Percentiles rank a stretch among this genome's conserved stretches.
Evolutionary conservation across 176 grass and related monocot species (phyloP).

Genomic region (Juncus effusus): DNA sequence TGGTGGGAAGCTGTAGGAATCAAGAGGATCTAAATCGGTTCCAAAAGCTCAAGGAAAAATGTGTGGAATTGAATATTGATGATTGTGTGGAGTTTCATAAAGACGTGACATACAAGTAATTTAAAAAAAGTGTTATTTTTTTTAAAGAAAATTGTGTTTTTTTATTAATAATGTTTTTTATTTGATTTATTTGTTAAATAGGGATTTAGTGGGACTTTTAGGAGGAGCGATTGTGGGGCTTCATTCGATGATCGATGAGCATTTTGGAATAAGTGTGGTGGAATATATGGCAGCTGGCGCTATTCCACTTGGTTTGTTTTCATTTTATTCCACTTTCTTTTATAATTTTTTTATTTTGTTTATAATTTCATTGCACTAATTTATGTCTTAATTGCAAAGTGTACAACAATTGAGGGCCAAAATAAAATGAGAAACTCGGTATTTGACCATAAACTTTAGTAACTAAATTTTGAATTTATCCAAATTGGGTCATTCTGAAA

Average conservation of each 20-base stretch:
- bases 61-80: slow-evolving; percentile 60
- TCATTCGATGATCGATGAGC: slow-evolving; percentile 94
- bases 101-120: slow-evolving; percentile 67
- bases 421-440: too few species aligned
- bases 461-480: too few species aligned
- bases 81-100: slow-evolving; percentile 80
- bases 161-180: slow-evolving; percentile 14
- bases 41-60: slow-evolving; percentile 71
- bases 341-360: not conserved
- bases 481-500: too few species aligned
- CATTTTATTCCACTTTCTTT: not conserved
- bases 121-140: not conserved
- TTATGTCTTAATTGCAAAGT: too few species aligned
- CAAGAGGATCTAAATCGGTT: slow-evolving; percentile 73
- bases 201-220: slow-evolving; percentile 71
- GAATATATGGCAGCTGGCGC: slow-evolving; percentile 97
- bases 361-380: too few species aligned
- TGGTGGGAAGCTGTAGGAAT: slow-evolving; percentile 85
- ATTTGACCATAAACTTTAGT: too few species aligned
- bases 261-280: slow-evolving; percentile 93
- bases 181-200: slow-evolving; percentile 29
- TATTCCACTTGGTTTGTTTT: slow-evolving; percentile 75
- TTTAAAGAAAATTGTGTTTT: slow-evolving; percentile 2
- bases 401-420: too few species aligned
- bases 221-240: slow-evolving; percentile 71